These are phyloP conservation scores for Dispira simplex DNA, from an alignment of 192 early-diverging fungal species.

Conservation along the genomic window DNA sequence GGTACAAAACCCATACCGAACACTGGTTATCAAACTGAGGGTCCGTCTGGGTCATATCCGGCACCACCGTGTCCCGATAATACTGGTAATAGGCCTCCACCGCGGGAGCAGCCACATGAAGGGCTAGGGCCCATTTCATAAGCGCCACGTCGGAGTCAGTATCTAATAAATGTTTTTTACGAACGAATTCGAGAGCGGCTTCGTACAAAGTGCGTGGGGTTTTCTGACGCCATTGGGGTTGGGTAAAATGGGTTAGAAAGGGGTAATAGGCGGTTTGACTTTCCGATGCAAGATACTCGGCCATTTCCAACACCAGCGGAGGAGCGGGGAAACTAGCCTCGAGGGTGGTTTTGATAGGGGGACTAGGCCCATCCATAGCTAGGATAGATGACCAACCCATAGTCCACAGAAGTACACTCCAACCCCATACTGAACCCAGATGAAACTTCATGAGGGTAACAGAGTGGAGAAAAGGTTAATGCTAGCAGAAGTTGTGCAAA, in stretches of 20 bases:
- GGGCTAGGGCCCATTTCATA: slow-evolving; percentile 49
- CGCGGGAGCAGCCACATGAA: slow-evolving; percentile 56
- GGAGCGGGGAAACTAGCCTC: slow-evolving; percentile 47
- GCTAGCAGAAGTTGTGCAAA: no score
- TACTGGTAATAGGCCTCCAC: slow-evolving; percentile 71
- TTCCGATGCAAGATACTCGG: slow-evolving; percentile 53
- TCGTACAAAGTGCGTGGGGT: slow-evolving; percentile 32
- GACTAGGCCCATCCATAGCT: not conserved
- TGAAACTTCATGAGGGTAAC: no score
- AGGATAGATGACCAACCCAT: no score
- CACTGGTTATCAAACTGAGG: slow-evolving; percentile 30
- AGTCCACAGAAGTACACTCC: no score
- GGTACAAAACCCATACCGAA: slow-evolving; percentile 48
- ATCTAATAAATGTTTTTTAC: slow-evolving; percentile 22
- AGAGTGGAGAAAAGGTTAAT: no score
- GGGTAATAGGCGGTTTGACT: slow-evolving; percentile 46
- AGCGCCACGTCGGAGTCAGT: slow-evolving; percentile 32
- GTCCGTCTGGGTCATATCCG: slow-evolving; percentile 23
- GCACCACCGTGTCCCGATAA: slow-evolving; percentile 56
- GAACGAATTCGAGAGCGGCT: slow-evolving; percentile 29
- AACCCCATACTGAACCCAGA: no score
- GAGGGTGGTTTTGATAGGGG: slow-evolving; percentile 31
- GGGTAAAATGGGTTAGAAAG: slow-evolving; percentile 37
- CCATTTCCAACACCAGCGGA: slow-evolving; percentile 53
- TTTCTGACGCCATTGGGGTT: slow-evolving; percentile 14